Base-by-base conservation (phyloP, 2,329 filamentous ascomycete species). In the Aspergillus proliferans region DNA sequence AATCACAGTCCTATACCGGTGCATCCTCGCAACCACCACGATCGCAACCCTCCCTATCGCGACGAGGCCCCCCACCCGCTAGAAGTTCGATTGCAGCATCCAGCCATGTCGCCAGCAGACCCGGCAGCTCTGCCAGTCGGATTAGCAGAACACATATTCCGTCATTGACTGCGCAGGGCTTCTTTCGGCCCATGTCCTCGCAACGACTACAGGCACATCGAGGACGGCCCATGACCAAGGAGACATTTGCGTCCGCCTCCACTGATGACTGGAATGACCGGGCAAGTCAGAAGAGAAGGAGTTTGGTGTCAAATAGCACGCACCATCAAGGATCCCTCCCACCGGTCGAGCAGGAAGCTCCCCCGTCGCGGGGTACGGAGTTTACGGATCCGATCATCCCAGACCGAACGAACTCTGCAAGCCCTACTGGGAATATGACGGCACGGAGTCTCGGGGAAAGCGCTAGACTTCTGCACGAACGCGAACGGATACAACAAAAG, bases 131-230 rank as follows among this genome's bases (percentile, higher is more conserved):
- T 76, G 47, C 78, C 14, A 92, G 85, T 56, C 78, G 87, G 39
- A 77, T 86, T 42, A 90, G 85, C 65, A 82, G 85, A 62, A 93
- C 88, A 39, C 93, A 98, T 75, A 90, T 95, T 18, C 91, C 93
- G 1, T 90, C 87, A 1, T 75, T 98, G 47, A 86, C 89, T 2
- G 90, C 89, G 14, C 87, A 92, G 63, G 92, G 88, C 47, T 97
- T 98, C 73, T 95, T 95, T 65, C 86, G 86, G 19, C 93, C 93
- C 36, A 95, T 98, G 89, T 97, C 91, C 72, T 95, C 92, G 21
- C 90, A 95, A 67, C 86, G 89, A 66, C 76, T 97, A 45, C 92
- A 97, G 71, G 90, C 90, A 47, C 93, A 97, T 70, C 80, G 92
- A 67, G 84, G 76, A 57, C 75, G 75, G 43, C 77, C 75, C 34